Evolutionary conservation across 2,329 filamentous ascomycete genomes (phyloP).

Genomic region (Gremmenia infestans): DNA sequence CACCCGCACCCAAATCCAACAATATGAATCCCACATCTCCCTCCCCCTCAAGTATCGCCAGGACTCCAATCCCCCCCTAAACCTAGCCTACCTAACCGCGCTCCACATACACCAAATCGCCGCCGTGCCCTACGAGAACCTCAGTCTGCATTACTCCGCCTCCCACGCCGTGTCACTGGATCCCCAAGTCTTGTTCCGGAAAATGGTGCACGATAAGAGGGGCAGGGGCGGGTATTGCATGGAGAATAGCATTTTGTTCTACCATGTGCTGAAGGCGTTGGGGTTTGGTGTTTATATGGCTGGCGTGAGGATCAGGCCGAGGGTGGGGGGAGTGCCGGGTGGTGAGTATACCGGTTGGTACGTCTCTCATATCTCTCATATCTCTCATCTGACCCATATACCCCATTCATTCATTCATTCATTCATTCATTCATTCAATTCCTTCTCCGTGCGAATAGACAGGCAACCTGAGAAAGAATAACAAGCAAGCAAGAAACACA

Average conservation of each 20-base stretch:
- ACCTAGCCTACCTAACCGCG: conserved; percentile 20
- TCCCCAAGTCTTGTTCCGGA: conserved; percentile 24
- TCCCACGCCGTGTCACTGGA: conserved; percentile 17
- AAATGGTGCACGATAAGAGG: conserved; percentile 22
- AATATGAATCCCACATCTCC: conserved; percentile 21
- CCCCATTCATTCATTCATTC: too few relatives aligned
- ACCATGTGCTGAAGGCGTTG: conserved; percentile 45
- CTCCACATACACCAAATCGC: conserved; percentile 24
- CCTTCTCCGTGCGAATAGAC: too few relatives aligned
- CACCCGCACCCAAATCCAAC: conserved; percentile 16
- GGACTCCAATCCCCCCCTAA: conserved; percentile 10
- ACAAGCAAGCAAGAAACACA: neutral
- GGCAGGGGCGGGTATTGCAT: conserved; percentile 57
- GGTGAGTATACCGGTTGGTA: conserved; percentile 28
- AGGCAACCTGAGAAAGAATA: too few relatives aligned
- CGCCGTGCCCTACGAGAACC: conserved; percentile 26
- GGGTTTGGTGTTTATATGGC: conserved; percentile 51
- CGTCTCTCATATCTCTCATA: neutral
- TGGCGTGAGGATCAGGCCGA: conserved; percentile 34
- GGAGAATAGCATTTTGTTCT: conserved; percentile 51
- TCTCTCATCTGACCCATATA: neutral
- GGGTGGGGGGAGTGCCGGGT: conserved; percentile 20
- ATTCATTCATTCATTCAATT: too few relatives aligned
- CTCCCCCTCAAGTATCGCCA: conserved; percentile 17
- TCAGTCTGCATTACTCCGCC: conserved; percentile 25